Conservation (phyloP, 1,284 basidiomycete genomes). For the Thecaphora thlaspeos region DNA sequence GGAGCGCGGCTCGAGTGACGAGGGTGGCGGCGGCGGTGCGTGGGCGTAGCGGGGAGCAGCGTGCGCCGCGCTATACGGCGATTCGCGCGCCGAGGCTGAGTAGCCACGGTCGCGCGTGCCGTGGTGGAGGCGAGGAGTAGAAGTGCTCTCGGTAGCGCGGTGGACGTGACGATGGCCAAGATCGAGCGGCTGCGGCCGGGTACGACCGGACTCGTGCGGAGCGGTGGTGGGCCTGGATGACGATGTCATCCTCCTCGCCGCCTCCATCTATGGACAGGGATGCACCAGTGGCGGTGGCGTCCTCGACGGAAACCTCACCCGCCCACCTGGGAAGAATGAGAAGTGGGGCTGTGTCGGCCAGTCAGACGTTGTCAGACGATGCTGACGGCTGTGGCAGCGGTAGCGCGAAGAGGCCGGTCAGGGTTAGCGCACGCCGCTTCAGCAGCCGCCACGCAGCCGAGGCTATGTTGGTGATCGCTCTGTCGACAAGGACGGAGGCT, state of each 20-base stretch:
- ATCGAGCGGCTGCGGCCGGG: constrained; percentile 6
- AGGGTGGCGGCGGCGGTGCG: constrained; percentile 12
- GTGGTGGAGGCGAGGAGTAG: constrained; percentile 2
- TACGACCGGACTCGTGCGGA: constrained; percentile 14
- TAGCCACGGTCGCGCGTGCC: constrained; percentile 2
- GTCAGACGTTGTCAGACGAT: no score
- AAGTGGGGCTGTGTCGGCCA: no score
- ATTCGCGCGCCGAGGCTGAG: background rate
- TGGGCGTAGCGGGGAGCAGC: constrained; percentile 16
- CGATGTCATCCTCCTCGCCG: constrained; percentile 1
- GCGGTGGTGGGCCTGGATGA: constrained; percentile 4
- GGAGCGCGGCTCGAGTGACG: constrained; percentile 11
- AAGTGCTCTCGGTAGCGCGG: constrained; percentile 8
- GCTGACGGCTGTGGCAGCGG: no score
- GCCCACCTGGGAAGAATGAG: no score
- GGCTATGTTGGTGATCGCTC: no score
- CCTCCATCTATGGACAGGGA: background rate
- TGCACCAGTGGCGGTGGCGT: no score
- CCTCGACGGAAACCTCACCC: no score
- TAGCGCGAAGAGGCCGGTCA: no score
- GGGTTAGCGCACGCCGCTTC: no score
- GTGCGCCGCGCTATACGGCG: no score
- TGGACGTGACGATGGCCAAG: constrained; percentile 22
- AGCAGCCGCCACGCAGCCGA: no score
- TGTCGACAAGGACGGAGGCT: no score